These are phyloP conservation scores for Ophiostoma angusticollis DNA, from an alignment of 2,329 filamentous ascomycete genomes.

Conservation along the genomic window DNA sequence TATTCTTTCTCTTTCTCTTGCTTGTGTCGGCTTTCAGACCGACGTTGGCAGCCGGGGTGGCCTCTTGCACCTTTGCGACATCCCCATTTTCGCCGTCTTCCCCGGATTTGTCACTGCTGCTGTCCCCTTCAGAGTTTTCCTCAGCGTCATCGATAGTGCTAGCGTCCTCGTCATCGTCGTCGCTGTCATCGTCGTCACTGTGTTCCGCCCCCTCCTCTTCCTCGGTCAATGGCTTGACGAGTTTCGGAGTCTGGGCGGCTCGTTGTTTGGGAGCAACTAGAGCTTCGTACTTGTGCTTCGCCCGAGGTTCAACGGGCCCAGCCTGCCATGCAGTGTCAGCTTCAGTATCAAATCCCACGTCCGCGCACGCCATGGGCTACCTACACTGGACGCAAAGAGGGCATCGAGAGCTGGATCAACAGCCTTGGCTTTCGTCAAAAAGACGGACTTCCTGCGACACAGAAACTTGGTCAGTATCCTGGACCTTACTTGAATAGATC, in stretches of 20 bases:
- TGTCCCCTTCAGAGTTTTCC: conserved; percentile 19
- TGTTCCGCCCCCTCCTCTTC: conserved; percentile 8
- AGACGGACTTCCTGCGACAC: conserved; percentile 9
- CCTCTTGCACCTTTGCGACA: conserved; percentile 24
- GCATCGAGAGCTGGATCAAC: conserved; percentile 58
- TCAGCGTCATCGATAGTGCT: conserved; percentile 14
- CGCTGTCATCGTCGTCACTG: not conserved
- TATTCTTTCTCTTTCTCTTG: conserved; percentile 50
- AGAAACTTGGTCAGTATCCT: not conserved
- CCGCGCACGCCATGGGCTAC: not conserved
- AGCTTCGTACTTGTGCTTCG: conserved; percentile 31
- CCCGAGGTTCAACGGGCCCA: conserved; percentile 36
- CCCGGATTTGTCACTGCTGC: conserved; percentile 9
- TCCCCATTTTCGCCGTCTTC: conserved; percentile 24
- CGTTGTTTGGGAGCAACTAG: conserved; percentile 5
- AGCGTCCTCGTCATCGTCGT: conserved; percentile 6
- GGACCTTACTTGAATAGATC: not conserved
- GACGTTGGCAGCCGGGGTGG: conserved; percentile 23
- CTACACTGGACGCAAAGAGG: conserved; percentile 60
- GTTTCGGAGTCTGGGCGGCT: not conserved
- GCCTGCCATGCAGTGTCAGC: conserved; percentile 23
- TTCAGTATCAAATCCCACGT: not conserved
- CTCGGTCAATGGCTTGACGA: conserved; percentile 6
- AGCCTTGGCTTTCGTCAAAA: conserved; percentile 36
- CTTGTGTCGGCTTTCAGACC: conserved; percentile 35